Base-by-base conservation (phyloP, 495 filamentous ascomycete species). In the Ramalina intermedia region DNA sequence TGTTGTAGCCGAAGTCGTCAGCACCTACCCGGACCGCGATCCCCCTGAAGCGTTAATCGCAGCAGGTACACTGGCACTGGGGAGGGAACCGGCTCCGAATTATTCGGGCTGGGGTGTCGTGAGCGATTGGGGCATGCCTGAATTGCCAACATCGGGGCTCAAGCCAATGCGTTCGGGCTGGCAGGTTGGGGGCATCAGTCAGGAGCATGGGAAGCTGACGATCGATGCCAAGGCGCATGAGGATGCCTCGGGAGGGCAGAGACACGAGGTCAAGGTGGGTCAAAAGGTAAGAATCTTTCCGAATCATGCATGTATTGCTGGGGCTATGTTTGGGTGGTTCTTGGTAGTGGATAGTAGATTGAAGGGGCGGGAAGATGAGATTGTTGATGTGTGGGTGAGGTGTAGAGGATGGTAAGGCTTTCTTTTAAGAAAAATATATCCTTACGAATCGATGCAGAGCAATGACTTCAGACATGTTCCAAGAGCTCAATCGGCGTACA, bases 231-330 rank as follows among this genome's bases (percentile, higher is more conserved):
- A 37, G 14, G 23, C 41, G 0, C 4, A 18, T 50, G 41, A 29
- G 35, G 44, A 40, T 14, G 14, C 37, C 35, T 9, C 6, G 16
- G 33, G 16, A 14, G 26, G 45, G 38, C 16, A 33, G 33, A 39
- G 37, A 7, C 17, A 43, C 9, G n/a, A 48, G 1, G 48, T 70
- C 39, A 27, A 33, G 5, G 46, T 70, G 26, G 69, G 68, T 11
- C 64, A 70, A 48, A 48, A 77, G 46, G 70, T 91, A 21, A 69
- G 80, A 43, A 67, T 94, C 11, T 90, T 80, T 73, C 86, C 87
- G 0, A 93, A 93, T 57, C 88, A 94, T 64, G 75, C 84, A 37
- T 94, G 88, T 57, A 81, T 91, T 45, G 76, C 85, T 4, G 81
- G 83, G 0, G 80, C 79, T 0, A 76, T 76, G 2, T 82, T 79